Base-by-base conservation (phyloP, 495 filamentous ascomycete species). In the Penicillium salamii region DNA sequence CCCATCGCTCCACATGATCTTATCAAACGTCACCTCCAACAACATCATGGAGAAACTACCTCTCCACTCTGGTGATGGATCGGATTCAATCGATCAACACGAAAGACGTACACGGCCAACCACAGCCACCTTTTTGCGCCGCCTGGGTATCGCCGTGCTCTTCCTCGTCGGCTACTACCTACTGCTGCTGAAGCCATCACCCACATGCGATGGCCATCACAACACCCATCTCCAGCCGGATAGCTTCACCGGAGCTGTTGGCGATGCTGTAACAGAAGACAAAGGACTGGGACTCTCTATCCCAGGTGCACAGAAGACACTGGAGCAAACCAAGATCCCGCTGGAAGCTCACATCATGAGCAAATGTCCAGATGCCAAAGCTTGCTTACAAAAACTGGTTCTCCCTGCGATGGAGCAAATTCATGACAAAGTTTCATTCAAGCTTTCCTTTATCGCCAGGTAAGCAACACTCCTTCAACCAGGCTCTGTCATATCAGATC, bases 341-440 rank as follows among this genome's bases (percentile, higher is more conserved):
- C 72, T 98, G 7, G 93, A 98, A 61, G 87, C 88, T 46, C 89
- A 95, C 61, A 87, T 96, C 52, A 96, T 96, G 86, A 88, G 85
- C 68, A 96, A 97, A 73, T 98, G 93, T 58, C 93, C 93, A 1
- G 89, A 95, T 65, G 87, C 89, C 2, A 78, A 70, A 65, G 84
- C 86, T 61, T 97, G 93, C 61, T 75, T 98, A 5, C 80, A 82
- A 39, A 74, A 91, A 44, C 63, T 98, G 48, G 78, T 97, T 12
- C 70, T 96, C 2, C 93, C 95, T 2, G 80, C 88, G 3, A 95
- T 98, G 90, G 81, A 88, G 66, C 77, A 83, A 39, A 78, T 91
- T 17, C 77, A 78, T 46, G 78, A 86, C 46, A 95, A 93, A 61
- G 91, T 97, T 24, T 84, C 96, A 70, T 98, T 97, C 67, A 84